phyloP scores from a whole-genome alignment of 2,329 filamentous ascomycete species.

The Plenodomus lindquistii region DNA sequence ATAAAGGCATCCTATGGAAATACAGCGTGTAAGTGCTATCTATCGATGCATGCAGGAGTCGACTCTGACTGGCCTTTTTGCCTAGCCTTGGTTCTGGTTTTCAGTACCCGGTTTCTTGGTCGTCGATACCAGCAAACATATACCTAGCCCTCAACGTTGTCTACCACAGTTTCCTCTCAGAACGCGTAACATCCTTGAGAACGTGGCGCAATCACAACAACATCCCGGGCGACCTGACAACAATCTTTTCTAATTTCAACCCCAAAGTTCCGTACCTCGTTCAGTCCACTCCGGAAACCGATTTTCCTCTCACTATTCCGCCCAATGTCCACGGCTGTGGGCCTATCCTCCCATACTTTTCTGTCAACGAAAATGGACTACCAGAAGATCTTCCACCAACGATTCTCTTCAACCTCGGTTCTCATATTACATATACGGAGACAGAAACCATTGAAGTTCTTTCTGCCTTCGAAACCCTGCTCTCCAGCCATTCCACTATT shows the following conservation, averaged over 20 bases:
- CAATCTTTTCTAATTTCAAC: neutral
- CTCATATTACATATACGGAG: neutral
- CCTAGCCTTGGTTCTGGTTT: neutral
- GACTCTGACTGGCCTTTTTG: too few species aligned
- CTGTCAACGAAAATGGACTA: too few species aligned
- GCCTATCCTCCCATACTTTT: neutral
- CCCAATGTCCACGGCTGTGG: neutral
- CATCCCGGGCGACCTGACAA: neutral
- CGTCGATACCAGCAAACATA: neutral
- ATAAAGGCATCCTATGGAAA: neutral
- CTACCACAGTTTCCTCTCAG: neutral
- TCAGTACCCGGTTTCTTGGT: neutral
- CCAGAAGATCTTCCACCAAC: neutral
- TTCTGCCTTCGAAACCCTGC: neutral
- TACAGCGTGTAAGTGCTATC: too few species aligned
- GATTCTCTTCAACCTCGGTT: neutral
- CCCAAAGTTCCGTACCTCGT: neutral
- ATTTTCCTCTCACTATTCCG: neutral
- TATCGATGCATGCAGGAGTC: too few species aligned
- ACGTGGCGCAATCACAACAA: neutral
- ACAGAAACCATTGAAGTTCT: neutral
- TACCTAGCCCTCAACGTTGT: neutral
- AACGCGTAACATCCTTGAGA: neutral
- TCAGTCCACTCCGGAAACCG: neutral
- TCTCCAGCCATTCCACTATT: neutral